These are phyloP conservation scores for Petasospora fabianii DNA, from an alignment of 1,139 yeast genomes.

Conservation along the genomic window DNA sequence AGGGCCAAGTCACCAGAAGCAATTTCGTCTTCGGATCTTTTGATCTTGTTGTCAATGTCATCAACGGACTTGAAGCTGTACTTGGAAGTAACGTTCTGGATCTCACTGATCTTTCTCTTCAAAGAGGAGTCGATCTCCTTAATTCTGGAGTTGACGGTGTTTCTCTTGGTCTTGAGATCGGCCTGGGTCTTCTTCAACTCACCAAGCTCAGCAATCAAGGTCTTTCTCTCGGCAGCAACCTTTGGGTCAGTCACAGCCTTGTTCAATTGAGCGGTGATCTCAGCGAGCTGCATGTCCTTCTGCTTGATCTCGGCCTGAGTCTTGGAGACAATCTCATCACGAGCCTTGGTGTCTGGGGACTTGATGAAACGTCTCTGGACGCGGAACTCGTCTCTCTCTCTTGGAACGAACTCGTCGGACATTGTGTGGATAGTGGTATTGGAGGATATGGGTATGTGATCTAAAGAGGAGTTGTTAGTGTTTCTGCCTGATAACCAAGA, in stretches of 20 bases:
- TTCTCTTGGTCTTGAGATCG: constrained; percentile 67
- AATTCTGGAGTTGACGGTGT: constrained; percentile 65
- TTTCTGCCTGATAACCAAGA: background rate
- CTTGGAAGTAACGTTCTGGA: constrained; percentile 63
- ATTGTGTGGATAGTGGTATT: constrained; percentile 3
- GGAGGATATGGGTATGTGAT: background rate
- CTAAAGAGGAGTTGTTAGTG: background rate
- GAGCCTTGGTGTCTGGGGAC: constrained; percentile 64
- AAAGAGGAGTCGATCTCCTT: constrained; percentile 65
- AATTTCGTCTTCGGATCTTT: constrained; percentile 66
- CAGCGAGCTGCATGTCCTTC: constrained; percentile 46
- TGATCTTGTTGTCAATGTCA: constrained; percentile 76
- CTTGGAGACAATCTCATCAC: constrained; percentile 56
- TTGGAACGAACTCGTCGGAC: constrained; percentile 10
- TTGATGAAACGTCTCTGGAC: constrained; percentile 52
- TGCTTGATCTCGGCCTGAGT: constrained; percentile 68
- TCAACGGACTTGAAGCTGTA: constrained; percentile 64
- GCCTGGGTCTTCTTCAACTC: constrained; percentile 66
- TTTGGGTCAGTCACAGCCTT: constrained; percentile 37
- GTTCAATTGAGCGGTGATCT: constrained; percentile 33
- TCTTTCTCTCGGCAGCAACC: constrained; percentile 52
- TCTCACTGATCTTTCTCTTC: constrained; percentile 75
- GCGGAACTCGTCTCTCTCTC: constrained; percentile 20
- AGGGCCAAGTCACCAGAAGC: constrained; percentile 80
- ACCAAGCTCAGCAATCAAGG: constrained; percentile 62